phyloP scores from a whole-genome alignment of 2,329 filamentous ascomycete genomes.

The Ceratocystis alfenasii region DNA sequence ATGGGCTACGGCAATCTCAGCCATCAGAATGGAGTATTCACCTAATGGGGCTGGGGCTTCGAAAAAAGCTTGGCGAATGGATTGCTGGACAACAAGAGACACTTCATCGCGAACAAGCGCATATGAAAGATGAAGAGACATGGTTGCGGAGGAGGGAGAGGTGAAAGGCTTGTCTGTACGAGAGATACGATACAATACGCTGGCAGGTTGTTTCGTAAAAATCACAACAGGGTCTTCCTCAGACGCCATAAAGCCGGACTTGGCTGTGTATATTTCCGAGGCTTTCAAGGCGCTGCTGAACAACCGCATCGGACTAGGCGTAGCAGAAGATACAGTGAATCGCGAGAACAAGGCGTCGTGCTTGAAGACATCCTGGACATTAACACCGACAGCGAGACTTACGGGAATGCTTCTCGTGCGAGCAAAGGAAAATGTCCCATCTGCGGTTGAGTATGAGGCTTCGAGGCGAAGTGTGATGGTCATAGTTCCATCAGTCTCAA shows the following conservation, averaged over 20 bases:
- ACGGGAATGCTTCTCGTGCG: slow-evolving; percentile 53
- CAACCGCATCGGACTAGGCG: slow-evolving; percentile 60
- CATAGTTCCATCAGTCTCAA: slow-evolving; percentile 44
- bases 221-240: slow-evolving; percentile 47
- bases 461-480: slow-evolving; percentile 67
- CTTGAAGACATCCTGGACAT: slow-evolving; percentile 94
- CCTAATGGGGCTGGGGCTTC: slow-evolving; percentile 29
- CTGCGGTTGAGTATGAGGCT: slow-evolving; percentile 56
- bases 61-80: slow-evolving; percentile 33
- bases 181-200: slow-evolving; percentile 65
- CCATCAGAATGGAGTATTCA: slow-evolving; percentile 38
- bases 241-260: slow-evolving; percentile 40
- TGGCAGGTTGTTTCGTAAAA: slow-evolving; percentile 71
- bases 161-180: slow-evolving; percentile 34
- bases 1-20: slow-evolving; percentile 35
- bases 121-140: slow-evolving; percentile 64
- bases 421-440: slow-evolving; percentile 51
- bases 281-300: slow-evolving; percentile 57
- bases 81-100: slow-evolving; percentile 36
- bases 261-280: slow-evolving; percentile 56
- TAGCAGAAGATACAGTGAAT: slow-evolving; percentile 81
- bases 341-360: slow-evolving; percentile 68
- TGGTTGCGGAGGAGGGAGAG: slow-evolving; percentile 30
- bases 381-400: slow-evolving; percentile 76
- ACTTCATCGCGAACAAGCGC: slow-evolving; percentile 66